Percentiles rank a stretch among this genome's conserved stretches.
These are phyloP conservation scores for Echinosophora koreensis DNA, from an alignment of 306 rosid species.

Conservation along the genomic window DNA sequence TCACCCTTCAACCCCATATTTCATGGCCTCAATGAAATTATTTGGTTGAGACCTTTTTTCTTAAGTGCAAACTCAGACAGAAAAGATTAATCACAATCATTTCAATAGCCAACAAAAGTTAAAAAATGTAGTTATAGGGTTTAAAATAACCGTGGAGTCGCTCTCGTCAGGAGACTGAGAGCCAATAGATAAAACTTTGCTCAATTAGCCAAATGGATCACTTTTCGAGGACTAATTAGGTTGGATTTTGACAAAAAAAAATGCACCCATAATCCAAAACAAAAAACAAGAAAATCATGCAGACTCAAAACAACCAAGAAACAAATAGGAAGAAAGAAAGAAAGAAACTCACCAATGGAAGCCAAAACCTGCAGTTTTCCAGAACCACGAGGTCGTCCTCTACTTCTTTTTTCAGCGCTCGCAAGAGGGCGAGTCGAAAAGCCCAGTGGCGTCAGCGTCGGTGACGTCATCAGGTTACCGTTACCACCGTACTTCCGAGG, in stretches of 20 bases:
- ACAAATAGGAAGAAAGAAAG: background rate
- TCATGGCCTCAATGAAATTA: background rate
- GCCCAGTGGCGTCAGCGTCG: background rate
- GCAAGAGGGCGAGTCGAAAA: background rate
- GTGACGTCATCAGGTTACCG: background rate
- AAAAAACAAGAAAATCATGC: background rate
- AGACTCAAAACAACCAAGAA: background rate
- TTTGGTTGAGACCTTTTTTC: background rate
- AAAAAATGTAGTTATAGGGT: too few species aligned
- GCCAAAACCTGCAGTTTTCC: conserved; percentile 63
- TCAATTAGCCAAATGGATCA: too few species aligned
- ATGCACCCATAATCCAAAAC: background rate
- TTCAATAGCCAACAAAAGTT: background rate
- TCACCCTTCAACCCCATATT: background rate
- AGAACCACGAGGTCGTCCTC: conserved; percentile 70
- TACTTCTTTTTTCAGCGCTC: conserved; percentile 34
- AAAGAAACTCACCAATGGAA: conserved; percentile 53
- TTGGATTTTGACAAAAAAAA: too few species aligned
- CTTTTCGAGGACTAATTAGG: too few species aligned
- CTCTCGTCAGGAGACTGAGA: too few species aligned
- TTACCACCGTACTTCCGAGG: conserved; percentile 49
- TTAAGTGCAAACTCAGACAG: background rate
- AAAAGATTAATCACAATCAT: background rate
- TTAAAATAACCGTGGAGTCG: too few species aligned
- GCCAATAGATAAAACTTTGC: too few species aligned